Evolutionary conservation across 768 basidiomycete genomes (phyloP), one percentile per base, ranked within the genome.

Genomic region (Mycena kentingensis): DNA sequence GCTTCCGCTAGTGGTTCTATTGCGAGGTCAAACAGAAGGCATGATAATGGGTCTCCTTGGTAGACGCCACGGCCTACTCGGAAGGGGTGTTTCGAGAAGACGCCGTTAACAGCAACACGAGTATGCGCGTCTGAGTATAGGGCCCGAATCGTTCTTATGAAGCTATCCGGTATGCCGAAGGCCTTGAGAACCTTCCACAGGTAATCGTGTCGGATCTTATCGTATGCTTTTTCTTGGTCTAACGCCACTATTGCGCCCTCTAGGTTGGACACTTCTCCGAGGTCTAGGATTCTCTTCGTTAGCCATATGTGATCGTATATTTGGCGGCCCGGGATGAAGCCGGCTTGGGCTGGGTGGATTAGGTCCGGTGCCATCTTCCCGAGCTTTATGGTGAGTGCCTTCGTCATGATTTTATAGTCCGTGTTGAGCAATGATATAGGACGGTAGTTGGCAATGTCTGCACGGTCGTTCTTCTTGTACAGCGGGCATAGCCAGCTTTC

Each of bases 1-100:
- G 57, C 54, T 12, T 47, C 28, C 0, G 71, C 70, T 0, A 77
- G 65, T 1, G 74, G 68, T 54, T 77, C 74, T 3, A 77, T 77
- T 29, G 70, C 73, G 0, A 75, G 25, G 52, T 76, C 64, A 36
- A 72, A 76, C 0, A 74, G 64, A 0, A 74, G 63, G 55, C 74
- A 73, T 6, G 67, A 74, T 0, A 76, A 58, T 0, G 70, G 72
- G 57, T 74, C 70, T 0, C 71, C 73, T 54, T 73, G 71, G 2
- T 64, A 15, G 18, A 52, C 55, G 12, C 58, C 57, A 25, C 58
- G 19, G 2, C 31, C 38, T n/a, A 62, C 54, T 32, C 21, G 18
- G 35, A 49, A 59, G 3, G 59, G 43, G 26, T 26, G 22, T 37
- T 10, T 18, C 38, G 59, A 60, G 18, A 60, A 4, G 2, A 28